Conservation (phyloP, 345 rosid genomes). For the Brassica nigra region DNA sequence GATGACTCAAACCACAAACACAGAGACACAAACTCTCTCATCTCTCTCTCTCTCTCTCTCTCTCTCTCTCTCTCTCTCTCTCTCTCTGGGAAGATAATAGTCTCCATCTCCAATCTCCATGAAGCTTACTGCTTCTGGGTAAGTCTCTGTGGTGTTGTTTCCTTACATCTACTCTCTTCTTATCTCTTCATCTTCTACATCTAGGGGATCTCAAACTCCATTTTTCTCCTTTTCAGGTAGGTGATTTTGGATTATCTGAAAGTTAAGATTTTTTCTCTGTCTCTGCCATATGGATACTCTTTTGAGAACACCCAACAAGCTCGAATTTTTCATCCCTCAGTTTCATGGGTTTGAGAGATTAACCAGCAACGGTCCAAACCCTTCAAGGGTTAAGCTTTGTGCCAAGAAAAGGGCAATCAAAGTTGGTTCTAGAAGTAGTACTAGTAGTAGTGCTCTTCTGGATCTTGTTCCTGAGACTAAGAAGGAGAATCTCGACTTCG, state of each 20-base stretch:
- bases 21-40: constrained; percentile 10
- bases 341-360: constrained; percentile 62
- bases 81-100: constrained; percentile 3
- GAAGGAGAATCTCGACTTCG: constrained; percentile 83
- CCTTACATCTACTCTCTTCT: background rate
- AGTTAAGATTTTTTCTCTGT: background rate
- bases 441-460: constrained; percentile 57
- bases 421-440: constrained; percentile 15
- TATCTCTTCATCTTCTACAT: background rate
- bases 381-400: constrained; percentile 53
- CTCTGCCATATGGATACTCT: constrained; percentile 66
- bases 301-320: constrained; percentile 71
- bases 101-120: constrained; percentile 45
- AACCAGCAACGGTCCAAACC: constrained; percentile 38
- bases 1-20: constrained; percentile 33
- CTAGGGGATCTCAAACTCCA: background rate
- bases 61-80: constrained; percentile 5
- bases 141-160: constrained; percentile 15
- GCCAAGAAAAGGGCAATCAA: constrained; percentile 43
- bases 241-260: background rate
- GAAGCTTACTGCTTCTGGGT: constrained; percentile 38
- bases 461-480: constrained; percentile 91
- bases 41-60: background rate
- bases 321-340: constrained; percentile 56
- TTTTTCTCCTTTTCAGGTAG: background rate